Evolutionary conservation across 2,329 filamentous ascomycete genomes (phyloP), one percentile per base, ranked within the genome.

Genomic region (Exophiala xenobiotica): DNA sequence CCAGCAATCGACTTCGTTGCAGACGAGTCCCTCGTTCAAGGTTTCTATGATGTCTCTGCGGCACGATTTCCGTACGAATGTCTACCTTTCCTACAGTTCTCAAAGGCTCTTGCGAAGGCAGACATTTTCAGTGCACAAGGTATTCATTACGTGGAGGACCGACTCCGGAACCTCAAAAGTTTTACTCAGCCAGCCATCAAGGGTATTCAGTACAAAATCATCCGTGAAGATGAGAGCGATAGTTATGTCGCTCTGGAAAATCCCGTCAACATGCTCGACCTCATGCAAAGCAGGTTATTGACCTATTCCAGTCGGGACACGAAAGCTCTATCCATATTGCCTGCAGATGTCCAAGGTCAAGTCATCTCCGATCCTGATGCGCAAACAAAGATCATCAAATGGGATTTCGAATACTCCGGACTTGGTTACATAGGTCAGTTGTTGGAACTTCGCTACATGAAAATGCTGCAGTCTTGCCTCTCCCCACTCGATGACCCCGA

Each of bases 61-160:
- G 79, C 81, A 54, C 84, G 92, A 49, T 96, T 90, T 65, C 92
- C 92, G 0, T 92, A 88, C 67, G 92, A 96, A 69, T 85, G 88
- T 40, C 70, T 84, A 2, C 90, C 91, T 0, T 89, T 96, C 62
- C 71, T 95, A 54, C 82, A 80, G 46, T 73, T 95, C 31, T 86
- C 83, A 64, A 83, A 83, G 49, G 81, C 79, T 31, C 71, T 95
- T 12, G 79, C 78, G 6, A 70, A 70, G 51, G 73, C 70, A 18
- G 68, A 73, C 27, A 64, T 71, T 23, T 65, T 74, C 18, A 70
- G 70, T 41, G 68, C 72, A 14, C 73, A 75, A 40, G 72, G 82
- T 56, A 56, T 78, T 64, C 68, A 74, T 61, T 60, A 77, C 35
- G 76, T 90, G 7, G 69, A 86, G 29, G 73, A 78, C n/a, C 74